Percentiles rank a stretch among this genome's conserved stretches.
Evolutionary conservation across 2,329 filamentous ascomycete species (phyloP).

Genomic region (Cercospora janseana): DNA sequence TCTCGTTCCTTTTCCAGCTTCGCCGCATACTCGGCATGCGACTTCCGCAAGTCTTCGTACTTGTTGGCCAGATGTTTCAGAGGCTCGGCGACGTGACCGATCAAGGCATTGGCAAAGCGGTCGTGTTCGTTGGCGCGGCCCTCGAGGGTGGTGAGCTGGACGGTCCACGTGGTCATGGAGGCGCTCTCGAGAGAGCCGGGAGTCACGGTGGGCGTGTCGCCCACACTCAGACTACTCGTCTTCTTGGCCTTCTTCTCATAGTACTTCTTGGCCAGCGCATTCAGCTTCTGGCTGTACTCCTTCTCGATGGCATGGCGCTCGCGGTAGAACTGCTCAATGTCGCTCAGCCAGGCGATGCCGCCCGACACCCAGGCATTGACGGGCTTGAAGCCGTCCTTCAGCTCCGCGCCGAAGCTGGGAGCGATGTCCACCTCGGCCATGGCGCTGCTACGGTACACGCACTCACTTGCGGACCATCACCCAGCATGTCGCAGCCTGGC

Average conservation of each 20-base stretch:
- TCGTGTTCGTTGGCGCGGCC: constrained; percentile 86
- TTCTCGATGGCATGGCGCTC: constrained; percentile 93
- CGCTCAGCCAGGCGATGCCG: constrained; percentile 92
- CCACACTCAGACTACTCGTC: constrained; percentile 81
- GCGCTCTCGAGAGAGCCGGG: constrained; percentile 95
- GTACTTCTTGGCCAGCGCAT: constrained; percentile 87
- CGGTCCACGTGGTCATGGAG: constrained; percentile 94
- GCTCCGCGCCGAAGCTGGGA: constrained; percentile 86
- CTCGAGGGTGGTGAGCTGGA: constrained; percentile 87
- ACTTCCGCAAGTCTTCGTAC: constrained; percentile 90
- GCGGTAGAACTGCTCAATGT: constrained; percentile 95
- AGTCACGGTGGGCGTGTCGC: constrained; percentile 87
- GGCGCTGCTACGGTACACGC: constrained; percentile 15
- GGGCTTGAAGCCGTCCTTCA: constrained; percentile 98
- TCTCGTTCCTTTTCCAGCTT: constrained; percentile 91
- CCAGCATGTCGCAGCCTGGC: constrained; percentile 1
- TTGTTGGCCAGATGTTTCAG: constrained; percentile 69
- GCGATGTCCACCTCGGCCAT: constrained; percentile 82
- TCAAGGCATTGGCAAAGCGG: constrained; percentile 72
- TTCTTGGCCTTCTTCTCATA: constrained; percentile 95
- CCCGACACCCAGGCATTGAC: constrained; percentile 87
- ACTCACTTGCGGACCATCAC: neutral
- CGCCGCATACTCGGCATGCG: constrained; percentile 80
- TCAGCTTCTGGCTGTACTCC: constrained; percentile 89
- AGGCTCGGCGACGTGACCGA: constrained; percentile 80